These are phyloP conservation scores for Ampelomyces quisqualis DNA, from an alignment of 2,329 filamentous ascomycete genomes.

Conservation along the genomic window DNA sequence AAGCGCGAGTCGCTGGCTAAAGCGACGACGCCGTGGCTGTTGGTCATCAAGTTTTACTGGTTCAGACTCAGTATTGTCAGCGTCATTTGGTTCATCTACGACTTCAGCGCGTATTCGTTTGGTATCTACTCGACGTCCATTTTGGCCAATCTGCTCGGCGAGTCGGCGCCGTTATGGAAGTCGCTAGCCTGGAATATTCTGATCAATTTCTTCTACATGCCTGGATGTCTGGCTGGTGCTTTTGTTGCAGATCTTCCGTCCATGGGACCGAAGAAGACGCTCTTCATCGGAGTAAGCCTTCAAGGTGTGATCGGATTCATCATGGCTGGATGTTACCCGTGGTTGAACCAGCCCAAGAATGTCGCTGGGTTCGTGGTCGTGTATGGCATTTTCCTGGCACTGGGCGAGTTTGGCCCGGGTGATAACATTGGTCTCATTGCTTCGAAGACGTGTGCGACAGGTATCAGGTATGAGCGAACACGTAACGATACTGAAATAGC, in stretches of 20 bases:
- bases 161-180: conserved; percentile 65
- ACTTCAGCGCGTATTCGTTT: conserved; percentile 82
- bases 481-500: neutral
- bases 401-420: conserved; percentile 81
- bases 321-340: conserved; percentile 77
- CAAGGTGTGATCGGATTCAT: conserved; percentile 83
- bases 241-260: conserved; percentile 67
- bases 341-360: conserved; percentile 65
- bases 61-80: conserved; percentile 55
- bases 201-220: conserved; percentile 86
- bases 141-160: conserved; percentile 63
- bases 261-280: conserved; percentile 73
- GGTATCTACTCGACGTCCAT: conserved; percentile 81
- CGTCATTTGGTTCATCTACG: conserved; percentile 58
- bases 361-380: conserved; percentile 77
- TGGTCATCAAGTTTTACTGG: conserved; percentile 58
- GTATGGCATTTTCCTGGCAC: conserved; percentile 73
- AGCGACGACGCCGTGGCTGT: conserved; percentile 39
- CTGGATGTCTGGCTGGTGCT: conserved; percentile 75
- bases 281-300: conserved; percentile 67
- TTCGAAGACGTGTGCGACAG: conserved; percentile 83
- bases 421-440: conserved; percentile 90
- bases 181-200: conserved; percentile 86
- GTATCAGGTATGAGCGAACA: conserved; percentile 56
- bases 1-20: conserved; percentile 54